Percentiles rank a stretch among this genome's conserved stretches.
phyloP scores from a whole-genome alignment of 139 green algal genomes.

The Closterium sp. region DNA sequence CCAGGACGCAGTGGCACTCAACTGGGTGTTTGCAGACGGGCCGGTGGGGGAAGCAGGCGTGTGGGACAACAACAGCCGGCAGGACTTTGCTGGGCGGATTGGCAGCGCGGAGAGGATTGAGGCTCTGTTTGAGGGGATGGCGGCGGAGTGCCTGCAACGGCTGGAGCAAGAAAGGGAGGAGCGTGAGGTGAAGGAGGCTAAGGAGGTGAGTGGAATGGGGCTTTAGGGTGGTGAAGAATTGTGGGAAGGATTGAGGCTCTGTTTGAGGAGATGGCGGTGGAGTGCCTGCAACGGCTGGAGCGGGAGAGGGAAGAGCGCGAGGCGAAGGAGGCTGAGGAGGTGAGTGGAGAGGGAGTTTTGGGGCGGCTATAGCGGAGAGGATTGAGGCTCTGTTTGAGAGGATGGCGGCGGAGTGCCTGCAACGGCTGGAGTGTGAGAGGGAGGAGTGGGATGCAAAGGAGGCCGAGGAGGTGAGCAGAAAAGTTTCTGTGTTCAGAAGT shows the following conservation, averaged over 20 bases:
- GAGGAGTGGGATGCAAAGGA: no score
- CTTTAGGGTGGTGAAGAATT: no score
- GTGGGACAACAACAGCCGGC: constrained; percentile 42
- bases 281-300: not conserved
- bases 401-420: no score
- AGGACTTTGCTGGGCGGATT: constrained; percentile 17
- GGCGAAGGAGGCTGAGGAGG: not conserved
- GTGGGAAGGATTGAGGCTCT: not conserved
- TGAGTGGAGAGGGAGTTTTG: not conserved
- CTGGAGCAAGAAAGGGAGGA: not conserved
- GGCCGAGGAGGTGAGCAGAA: no score
- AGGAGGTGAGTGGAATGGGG: not conserved
- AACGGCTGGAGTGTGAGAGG: no score
- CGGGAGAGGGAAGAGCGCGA: not conserved
- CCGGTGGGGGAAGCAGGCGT: not conserved
- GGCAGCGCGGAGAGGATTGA: not conserved
- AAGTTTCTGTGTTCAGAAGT: constrained; percentile 20
- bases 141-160: no score
- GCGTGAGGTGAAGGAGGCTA: not conserved
- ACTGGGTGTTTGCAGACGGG: no score
- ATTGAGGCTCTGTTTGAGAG: no score
- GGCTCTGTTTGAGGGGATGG: constrained; percentile 7
- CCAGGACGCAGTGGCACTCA: constrained; percentile 31
- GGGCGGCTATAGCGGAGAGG: no score
- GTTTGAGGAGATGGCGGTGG: not conserved